A percentile compares a stretch with the other conserved stretches of the same genome.
Evolutionary conservation across 768 basidiomycete species (phyloP).

Genomic region (Lentinula detonsa): DNA sequence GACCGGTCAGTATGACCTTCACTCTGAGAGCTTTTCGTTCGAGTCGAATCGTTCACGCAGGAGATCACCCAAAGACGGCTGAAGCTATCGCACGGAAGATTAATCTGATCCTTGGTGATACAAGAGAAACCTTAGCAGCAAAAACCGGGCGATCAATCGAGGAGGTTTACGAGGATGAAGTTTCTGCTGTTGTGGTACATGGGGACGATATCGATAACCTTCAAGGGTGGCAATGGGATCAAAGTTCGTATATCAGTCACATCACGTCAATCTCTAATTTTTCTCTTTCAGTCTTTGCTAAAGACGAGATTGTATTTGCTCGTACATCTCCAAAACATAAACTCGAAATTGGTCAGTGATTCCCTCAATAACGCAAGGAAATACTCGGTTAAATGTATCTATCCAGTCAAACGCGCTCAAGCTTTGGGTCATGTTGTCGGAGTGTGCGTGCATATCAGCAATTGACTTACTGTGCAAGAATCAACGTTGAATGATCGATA

Average conservation of each 20-base stretch:
- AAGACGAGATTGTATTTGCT: slow-evolving; percentile 67
- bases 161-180: slow-evolving; percentile 65
- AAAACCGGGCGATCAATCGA: slow-evolving; percentile 49
- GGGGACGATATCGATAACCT: slow-evolving; percentile 62
- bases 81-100: slow-evolving; percentile 73
- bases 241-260: slow-evolving; percentile 36
- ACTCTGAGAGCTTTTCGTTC: not conserved
- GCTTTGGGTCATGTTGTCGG: slow-evolving; percentile 68
- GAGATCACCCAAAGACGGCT: slow-evolving; percentile 69
- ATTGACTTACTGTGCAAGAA: not conserved
- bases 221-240: slow-evolving; percentile 73
- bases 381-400: not conserved
- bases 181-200: slow-evolving; percentile 59
- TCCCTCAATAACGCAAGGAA: not conserved
- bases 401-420: slow-evolving; percentile 61
- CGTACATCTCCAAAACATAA: slow-evolving; percentile 71
- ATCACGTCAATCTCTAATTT: slow-evolving; percentile 1
- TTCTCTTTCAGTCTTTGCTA: slow-evolving; percentile 45
- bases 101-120: slow-evolving; percentile 62
- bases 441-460: slow-evolving; percentile 38
- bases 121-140: slow-evolving; percentile 51
- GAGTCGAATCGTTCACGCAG: slow-evolving; percentile 17
- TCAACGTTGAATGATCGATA: slow-evolving; percentile 16
- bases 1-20: slow-evolving; percentile 35
- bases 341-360: slow-evolving; percentile 55